Percentiles rank a stretch among this genome's conserved stretches.
These are phyloP conservation scores for Davidsoniella virescens DNA, from an alignment of 2,329 filamentous ascomycete species.

Conservation along the genomic window DNA sequence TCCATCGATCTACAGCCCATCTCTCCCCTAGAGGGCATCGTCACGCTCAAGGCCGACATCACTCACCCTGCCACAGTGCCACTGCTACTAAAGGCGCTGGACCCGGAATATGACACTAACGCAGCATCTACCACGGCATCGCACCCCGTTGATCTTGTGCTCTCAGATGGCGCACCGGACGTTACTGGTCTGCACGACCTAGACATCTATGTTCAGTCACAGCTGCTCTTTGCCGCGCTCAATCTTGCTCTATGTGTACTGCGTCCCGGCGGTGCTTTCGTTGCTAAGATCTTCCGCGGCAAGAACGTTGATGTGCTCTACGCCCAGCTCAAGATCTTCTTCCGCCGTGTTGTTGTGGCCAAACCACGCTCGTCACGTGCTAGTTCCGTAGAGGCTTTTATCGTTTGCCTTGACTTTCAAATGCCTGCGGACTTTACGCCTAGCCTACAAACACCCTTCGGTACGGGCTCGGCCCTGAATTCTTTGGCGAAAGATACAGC, in stretches of 20 bases:
- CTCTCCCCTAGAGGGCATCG: slow-evolving; percentile 81
- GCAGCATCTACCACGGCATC: slow-evolving; percentile 34
- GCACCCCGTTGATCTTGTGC: slow-evolving; percentile 76
- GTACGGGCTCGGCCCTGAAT: slow-evolving; percentile 33
- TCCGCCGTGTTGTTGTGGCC: slow-evolving; percentile 69
- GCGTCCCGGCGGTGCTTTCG: slow-evolving; percentile 84
- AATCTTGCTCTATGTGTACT: slow-evolving; percentile 89
- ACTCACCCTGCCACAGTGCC: slow-evolving; percentile 93
- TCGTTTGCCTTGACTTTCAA: slow-evolving; percentile 80
- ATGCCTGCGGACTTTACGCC: slow-evolving; percentile 63
- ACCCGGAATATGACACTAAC: slow-evolving; percentile 45
- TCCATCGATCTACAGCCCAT: slow-evolving; percentile 94
- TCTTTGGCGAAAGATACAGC: slow-evolving; percentile 16
- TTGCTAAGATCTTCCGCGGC: slow-evolving; percentile 93
- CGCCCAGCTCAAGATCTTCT: slow-evolving; percentile 83
- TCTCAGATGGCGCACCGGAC: slow-evolving; percentile 90
- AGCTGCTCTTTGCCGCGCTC: slow-evolving; percentile 83
- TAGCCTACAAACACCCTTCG: slow-evolving; percentile 59
- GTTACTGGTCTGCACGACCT: slow-evolving; percentile 94
- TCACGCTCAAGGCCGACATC: slow-evolving; percentile 84
- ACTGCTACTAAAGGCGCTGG: slow-evolving; percentile 68
- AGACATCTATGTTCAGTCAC: slow-evolving; percentile 94
- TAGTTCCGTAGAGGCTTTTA: slow-evolving; percentile 91
- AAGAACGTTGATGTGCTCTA: slow-evolving; percentile 93
- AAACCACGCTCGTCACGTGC: slow-evolving; percentile 91